These are phyloP conservation scores for Rachicladosporium sp. DNA, from an alignment of 2,329 filamentous ascomycete species.

Conservation along the genomic window DNA sequence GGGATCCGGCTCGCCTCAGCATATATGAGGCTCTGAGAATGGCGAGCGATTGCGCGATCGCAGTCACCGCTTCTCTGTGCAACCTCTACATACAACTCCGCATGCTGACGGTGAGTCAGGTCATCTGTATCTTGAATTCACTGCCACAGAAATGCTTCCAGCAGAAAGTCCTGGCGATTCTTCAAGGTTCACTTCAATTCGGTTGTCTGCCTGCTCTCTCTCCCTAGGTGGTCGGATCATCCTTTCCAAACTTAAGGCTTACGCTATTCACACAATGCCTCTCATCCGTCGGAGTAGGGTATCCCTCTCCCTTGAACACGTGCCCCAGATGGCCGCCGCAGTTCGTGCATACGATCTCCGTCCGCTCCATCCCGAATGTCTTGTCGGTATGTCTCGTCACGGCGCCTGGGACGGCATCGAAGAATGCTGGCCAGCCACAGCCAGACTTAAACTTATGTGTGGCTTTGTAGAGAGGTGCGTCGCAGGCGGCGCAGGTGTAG, in stretches of 20 bases:
- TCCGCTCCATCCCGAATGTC: constrained; percentile 69
- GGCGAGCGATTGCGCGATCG: too few species aligned
- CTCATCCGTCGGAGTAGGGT: constrained; percentile 78
- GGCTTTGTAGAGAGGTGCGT: constrained; percentile 81
- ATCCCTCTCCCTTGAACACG: constrained; percentile 85
- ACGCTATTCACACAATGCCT: constrained; percentile 94
- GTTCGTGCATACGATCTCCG: constrained; percentile 87
- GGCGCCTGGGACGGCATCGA: constrained; percentile 84
- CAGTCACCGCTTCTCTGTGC: too few species aligned
- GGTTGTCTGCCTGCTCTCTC: too few species aligned
- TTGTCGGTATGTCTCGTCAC: constrained; percentile 71
- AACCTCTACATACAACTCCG: too few species aligned
- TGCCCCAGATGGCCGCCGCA: constrained; percentile 88
- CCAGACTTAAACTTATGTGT: constrained; percentile 91
- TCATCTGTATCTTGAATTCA: too few species aligned
- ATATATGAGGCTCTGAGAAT: too few species aligned
- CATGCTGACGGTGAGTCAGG: too few species aligned
- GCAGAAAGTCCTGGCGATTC: too few species aligned
- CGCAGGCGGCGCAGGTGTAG: constrained; percentile 80
- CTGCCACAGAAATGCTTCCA: too few species aligned
- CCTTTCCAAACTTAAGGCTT: constrained; percentile 70
- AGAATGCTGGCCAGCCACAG: constrained; percentile 97
- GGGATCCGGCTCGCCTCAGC: too few species aligned
- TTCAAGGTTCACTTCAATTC: too few species aligned
- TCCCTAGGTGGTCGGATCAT: constrained; percentile 35